Conservation (phyloP, 371 early-diverging fungal species). For the Dinochytrium kinnereticum region DNA sequence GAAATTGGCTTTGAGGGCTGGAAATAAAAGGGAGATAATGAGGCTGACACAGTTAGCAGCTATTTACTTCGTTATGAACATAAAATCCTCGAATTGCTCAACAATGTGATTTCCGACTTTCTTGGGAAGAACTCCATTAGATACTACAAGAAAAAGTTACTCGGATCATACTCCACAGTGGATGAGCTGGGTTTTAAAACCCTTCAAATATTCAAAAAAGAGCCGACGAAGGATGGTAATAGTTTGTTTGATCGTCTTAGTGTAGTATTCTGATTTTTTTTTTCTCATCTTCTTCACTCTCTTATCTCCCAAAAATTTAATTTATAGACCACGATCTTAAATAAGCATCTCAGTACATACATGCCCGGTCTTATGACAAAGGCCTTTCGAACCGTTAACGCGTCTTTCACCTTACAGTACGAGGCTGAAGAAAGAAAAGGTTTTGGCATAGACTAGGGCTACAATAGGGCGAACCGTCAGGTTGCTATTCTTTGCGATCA, state of each 20-base stretch:
- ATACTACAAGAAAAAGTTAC: constrained; percentile 88
- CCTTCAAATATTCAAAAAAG: constrained; percentile 82
- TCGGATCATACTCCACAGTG: too few relatives aligned
- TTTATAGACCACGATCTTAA: constrained; percentile 60
- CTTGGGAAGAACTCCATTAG: constrained; percentile 98
- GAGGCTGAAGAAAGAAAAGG: constrained; percentile 80
- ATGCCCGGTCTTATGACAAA: constrained; percentile 97
- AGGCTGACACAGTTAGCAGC: constrained; percentile 98
- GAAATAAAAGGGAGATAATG: constrained; percentile 96
- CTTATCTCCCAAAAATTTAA: neutral
- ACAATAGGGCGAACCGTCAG: constrained; percentile 94
- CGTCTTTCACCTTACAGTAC: constrained; percentile 91
- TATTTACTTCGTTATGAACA: constrained; percentile 96
- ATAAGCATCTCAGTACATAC: constrained; percentile 82
- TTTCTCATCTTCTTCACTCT: constrained; percentile 84
- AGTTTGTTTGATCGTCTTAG: constrained; percentile 88
- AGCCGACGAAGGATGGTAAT: constrained; percentile 74
- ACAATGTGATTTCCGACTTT: constrained; percentile 89
- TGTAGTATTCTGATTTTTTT: constrained; percentile 70
- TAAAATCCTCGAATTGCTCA: constrained; percentile 70
- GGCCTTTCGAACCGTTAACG: constrained; percentile 98
- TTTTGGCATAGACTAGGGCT: constrained; percentile 96
- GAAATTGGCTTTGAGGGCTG: constrained; percentile 93
- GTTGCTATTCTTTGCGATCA: constrained; percentile 98
- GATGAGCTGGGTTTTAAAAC: constrained; percentile 93